A percentile compares a stretch with the other conserved stretches of the same genome.
phyloP scores from a whole-genome alignment of 1,284 basidiomycete species.

The Microbotryum silenes-acaulis region DNA sequence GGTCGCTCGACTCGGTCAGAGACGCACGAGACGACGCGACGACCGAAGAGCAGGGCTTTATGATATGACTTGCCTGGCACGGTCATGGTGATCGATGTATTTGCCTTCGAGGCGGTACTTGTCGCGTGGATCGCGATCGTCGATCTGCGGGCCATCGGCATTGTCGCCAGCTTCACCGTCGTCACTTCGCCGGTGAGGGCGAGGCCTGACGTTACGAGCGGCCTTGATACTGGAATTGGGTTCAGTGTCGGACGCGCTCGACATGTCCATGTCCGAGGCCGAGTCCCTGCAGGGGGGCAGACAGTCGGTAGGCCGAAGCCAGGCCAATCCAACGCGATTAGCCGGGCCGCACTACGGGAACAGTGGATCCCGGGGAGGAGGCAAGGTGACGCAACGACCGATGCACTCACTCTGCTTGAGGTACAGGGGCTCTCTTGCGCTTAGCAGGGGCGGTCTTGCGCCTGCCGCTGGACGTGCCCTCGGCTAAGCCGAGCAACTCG shows the following conservation, averaged over 20 bases:
- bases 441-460: slow-evolving; percentile 27
- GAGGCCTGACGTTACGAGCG: slow-evolving; percentile 20
- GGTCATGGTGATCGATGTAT: slow-evolving; percentile 74
- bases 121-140: slow-evolving; percentile 18
- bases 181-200: slow-evolving; percentile 1
- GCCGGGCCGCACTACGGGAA: too few species aligned
- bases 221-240: slow-evolving; percentile 34
- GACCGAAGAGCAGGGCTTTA: neutral
- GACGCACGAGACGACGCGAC: slow-evolving; percentile 4
- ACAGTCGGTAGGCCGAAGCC: slow-evolving; percentile 1
- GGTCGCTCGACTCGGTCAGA: slow-evolving; percentile 19
- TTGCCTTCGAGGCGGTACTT: slow-evolving; percentile 80
- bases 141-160: slow-evolving; percentile 15
- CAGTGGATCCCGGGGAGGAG: neutral
- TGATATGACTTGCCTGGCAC: slow-evolving; percentile 55
- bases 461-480: slow-evolving; percentile 41
- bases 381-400: neutral
- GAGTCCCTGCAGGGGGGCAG: slow-evolving; percentile 28
- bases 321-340: neutral
- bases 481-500: slow-evolving; percentile 43
- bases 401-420: slow-evolving; percentile 15
- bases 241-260: slow-evolving; percentile 35
- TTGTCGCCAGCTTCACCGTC: slow-evolving; percentile 8
- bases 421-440: slow-evolving; percentile 7
- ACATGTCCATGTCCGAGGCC: slow-evolving; percentile 34